Conservation (phyloP, 257 asterid species). For the Primulina tabacum region DNA sequence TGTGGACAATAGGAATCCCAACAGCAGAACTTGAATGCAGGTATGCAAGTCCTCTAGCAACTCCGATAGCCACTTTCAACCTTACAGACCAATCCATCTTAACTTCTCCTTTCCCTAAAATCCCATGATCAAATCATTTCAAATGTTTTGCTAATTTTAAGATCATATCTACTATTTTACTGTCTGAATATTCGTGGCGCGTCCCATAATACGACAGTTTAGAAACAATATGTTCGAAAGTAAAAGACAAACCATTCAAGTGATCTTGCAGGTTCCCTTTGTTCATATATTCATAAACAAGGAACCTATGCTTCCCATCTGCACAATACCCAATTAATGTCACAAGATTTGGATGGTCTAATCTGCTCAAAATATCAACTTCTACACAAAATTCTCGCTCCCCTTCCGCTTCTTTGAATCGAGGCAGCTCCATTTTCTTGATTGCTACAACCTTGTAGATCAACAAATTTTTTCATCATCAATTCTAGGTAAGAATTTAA, state of each 20-base stretch:
- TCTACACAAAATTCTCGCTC: slow-evolving; percentile 91
- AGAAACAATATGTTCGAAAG: too few species aligned
- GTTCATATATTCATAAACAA: slow-evolving; percentile 49
- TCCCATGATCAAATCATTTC: not conserved
- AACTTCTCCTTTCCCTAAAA: slow-evolving; percentile 63
- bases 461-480: not conserved
- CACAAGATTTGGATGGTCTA: slow-evolving; percentile 90
- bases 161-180: not conserved
- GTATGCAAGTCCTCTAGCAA: slow-evolving; percentile 93
- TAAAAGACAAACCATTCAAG: not conserved
- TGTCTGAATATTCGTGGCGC: not conserved
- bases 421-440: slow-evolving; percentile 91
- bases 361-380: slow-evolving; percentile 93
- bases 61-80: slow-evolving; percentile 78
- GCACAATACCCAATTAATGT: slow-evolving; percentile 88
- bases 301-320: slow-evolving; percentile 91
- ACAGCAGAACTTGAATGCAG: slow-evolving; percentile 86
- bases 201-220: not conserved
- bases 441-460: slow-evolving; percentile 63
- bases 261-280: not conserved
- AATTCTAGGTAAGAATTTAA: not conserved
- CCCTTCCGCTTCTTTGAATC: slow-evolving; percentile 83
- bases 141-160: too few species aligned
- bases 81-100: slow-evolving; percentile 93
- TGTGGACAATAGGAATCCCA: slow-evolving; percentile 86